Evolutionary conservation across 1,139 yeast genomes (phyloP).

Genomic region (Yamadazyma membranifaciens): DNA sequence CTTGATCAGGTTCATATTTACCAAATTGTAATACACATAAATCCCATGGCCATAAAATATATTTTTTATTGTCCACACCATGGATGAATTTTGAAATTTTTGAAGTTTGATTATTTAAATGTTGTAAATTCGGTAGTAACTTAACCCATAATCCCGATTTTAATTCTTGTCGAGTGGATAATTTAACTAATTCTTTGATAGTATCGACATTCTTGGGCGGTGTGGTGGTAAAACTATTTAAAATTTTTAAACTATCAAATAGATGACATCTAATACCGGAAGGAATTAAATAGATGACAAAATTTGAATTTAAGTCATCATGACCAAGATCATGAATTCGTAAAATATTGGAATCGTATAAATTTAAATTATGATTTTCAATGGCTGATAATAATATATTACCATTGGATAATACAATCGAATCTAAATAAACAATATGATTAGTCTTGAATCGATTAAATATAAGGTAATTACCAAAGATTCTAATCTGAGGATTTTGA

Average conservation of each 20-base stretch:
- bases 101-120: conserved; percentile 67
- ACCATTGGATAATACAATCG: conserved; percentile 52
- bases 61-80: conserved; percentile 53
- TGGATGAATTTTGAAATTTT: conserved; percentile 55
- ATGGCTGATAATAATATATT: conserved; percentile 39
- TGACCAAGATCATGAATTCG: conserved; percentile 15
- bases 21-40: conserved; percentile 61
- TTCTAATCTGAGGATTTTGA: conserved; percentile 33
- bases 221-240: conserved; percentile 39
- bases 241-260: conserved; percentile 41
- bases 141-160: conserved; percentile 52
- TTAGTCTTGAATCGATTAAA: conserved; percentile 17
- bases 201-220: conserved; percentile 54
- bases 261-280: conserved; percentile 72
- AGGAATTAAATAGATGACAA: conserved; percentile 67
- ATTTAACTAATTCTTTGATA: conserved; percentile 45
- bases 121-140: conserved; percentile 64
- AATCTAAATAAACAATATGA: conserved; percentile 50
- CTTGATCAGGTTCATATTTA: conserved; percentile 14
- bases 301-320: conserved; percentile 20
- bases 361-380: conserved; percentile 24
- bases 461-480: conserved; percentile 57
- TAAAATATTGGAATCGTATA: conserved; percentile 30
- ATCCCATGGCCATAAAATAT: conserved; percentile 69
- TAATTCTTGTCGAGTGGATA: conserved; percentile 53